A percentile compares a stretch with the other conserved stretches of the same genome.
These are phyloP conservation scores for Akanthomyces dipterigenus DNA, from an alignment of 2,329 filamentous ascomycete genomes.

Conservation along the genomic window DNA sequence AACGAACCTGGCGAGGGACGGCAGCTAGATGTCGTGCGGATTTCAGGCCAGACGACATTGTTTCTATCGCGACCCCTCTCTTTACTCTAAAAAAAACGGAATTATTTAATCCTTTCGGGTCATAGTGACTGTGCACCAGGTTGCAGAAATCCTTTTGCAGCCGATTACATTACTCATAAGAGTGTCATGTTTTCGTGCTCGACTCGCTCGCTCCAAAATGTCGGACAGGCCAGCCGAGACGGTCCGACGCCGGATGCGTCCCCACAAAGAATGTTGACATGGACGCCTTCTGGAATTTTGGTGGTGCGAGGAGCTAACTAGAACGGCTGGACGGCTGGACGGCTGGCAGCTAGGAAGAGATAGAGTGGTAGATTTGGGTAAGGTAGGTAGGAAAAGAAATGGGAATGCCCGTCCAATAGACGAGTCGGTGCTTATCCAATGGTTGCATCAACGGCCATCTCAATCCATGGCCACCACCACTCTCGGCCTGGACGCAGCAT, in stretches of 20 bases:
- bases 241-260: conserved; percentile 2
- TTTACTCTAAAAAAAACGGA: neutral
- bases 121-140: neutral
- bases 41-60: neutral
- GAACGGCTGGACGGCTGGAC: too few species aligned
- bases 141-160: conserved; percentile 7
- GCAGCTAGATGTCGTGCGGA: neutral
- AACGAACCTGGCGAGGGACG: neutral
- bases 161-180: conserved; percentile 9
- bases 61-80: conserved; percentile 4
- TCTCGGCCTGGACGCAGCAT: neutral
- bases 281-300: neutral
- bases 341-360: too few species aligned
- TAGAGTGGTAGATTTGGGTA: too few species aligned
- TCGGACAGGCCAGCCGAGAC: conserved; percentile 6
- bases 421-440: neutral
- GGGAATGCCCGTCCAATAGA: neutral
- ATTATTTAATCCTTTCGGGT: neutral
- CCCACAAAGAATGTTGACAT: neutral
- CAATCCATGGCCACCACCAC: neutral
- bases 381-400: too few species aligned
- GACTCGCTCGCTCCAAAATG: neutral
- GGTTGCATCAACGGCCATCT: neutral
- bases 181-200: conserved; percentile 1
- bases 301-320: neutral